Evolutionary conservation across 176 grass and related monocot species (phyloP), one percentile per base, ranked within the genome.

Genomic region (Alopecurus myosuroides): DNA sequence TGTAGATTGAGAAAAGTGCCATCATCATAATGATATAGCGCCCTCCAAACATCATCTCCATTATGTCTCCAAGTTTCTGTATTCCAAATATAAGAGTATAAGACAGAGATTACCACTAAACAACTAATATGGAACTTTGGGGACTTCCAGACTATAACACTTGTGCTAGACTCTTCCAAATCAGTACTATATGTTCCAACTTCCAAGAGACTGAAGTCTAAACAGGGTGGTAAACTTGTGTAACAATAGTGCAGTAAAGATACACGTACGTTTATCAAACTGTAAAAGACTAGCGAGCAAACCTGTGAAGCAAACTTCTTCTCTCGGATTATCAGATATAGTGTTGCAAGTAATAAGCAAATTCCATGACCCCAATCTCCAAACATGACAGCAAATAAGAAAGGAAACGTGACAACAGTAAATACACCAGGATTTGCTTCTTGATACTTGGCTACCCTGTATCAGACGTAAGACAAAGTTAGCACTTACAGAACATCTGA

Each of bases 361-460:
- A 96, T 62, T 49, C 93, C 93, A 91, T 99, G 97, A 25, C 93
- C 97, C 97, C 93, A 96, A 85, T 99, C 97, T 68, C 97, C 97
- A 88, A 99, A 99, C 93, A 99, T 99, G 76, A 99, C 89, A 23
- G 93, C 93, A 88, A 99, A 99, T 50, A 99, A 81, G 81, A 99
- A 99, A 58, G 97, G 93, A 85, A 99, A 99, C 65, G 93, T 99
- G 50, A 96, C 66, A 89, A 99, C 76, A 67, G 97, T 96, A 51
- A 92, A 96, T 77, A 99, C 93, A 61, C 85, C 93, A 84, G 97
- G 97, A 86, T 99, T 99, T 70, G 93, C 93, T 87, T 99, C 97
- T 89, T 85, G 93, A 81, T 96, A 99, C 53, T 91, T 99, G 4
- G 97, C 97, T 53, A 99, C 41, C 62, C 97, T 98, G 84, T 49